Evolutionary conservation across 2,329 filamentous ascomycete species (phyloP), one percentile per base, ranked within the genome.

Genomic region (Alternaria brassicicola): DNA sequence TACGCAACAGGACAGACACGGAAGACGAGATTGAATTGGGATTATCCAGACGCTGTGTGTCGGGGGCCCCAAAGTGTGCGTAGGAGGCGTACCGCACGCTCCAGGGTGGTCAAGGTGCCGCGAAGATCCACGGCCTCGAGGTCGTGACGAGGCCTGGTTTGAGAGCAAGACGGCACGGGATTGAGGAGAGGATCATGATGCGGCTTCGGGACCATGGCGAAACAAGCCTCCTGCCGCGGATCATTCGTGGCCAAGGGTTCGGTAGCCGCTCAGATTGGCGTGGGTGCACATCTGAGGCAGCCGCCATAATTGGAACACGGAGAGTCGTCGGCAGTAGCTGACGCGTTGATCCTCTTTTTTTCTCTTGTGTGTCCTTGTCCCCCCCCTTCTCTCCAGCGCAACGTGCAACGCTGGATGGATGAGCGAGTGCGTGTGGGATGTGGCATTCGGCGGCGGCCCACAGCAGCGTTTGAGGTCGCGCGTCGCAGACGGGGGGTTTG

Each of bases 241-340:
- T 38, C 31, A 38, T 49, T 28, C 28, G 47, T 28, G 47, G 47
- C 31, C 21, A 26, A 49, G 33, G 47, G 23, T 26, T 26, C 21
- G 47, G 47, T 28, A 49, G 33, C 47, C 47, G 47, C 47, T 38
- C 31, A 49, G 31, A 49, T 49, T 23, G 54, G 54, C 54, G 33
- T 50, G 31, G 42, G 31, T 28, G 41, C 48, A 46, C 31, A 52
- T 46, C 48, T 33, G 54, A 46, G 41, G 48, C 48, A 57, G 54
- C 54, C 48, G 47, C 42, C 42, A 26, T 30, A 28, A 36, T 51
- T 30, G 25, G 48, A 51, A 38, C 36, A 39, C 42, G 43, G 43
- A 35, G 28, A 8, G 28, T 47, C 21, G 43, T n/a, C 25, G 31
- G 25, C 33, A 26, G 41, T 17, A 56, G 53, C 53, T 56, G 53